Conservation (phyloP, 2,329 filamentous ascomycete genomes). For the Phialemoniopsis sp. region DNA sequence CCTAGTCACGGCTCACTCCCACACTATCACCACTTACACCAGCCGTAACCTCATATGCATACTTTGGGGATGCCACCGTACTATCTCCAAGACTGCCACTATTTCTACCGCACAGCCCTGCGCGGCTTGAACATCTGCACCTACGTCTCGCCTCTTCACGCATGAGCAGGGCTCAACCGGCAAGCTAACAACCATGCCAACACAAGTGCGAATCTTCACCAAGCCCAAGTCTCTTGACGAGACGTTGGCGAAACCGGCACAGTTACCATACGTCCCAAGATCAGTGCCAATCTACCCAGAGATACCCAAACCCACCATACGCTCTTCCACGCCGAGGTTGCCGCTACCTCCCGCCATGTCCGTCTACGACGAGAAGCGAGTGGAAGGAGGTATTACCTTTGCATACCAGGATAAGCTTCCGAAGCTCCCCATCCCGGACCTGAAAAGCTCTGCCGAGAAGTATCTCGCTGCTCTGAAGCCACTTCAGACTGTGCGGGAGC, state of each 20-base stretch:
- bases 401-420: constrained; percentile 83
- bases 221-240: constrained; percentile 70
- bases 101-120: constrained; percentile 87
- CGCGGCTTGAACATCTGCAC: constrained; percentile 82
- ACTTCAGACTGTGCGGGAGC: constrained; percentile 75
- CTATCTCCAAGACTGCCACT: constrained; percentile 83
- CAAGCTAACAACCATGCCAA: constrained; percentile 53
- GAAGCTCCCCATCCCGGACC: constrained; percentile 87
- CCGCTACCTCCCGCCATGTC: constrained; percentile 41
- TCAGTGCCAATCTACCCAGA: constrained; percentile 29
- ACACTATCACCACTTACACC: constrained; percentile 8
- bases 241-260: constrained; percentile 50
- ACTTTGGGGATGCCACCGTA: constrained; percentile 67
- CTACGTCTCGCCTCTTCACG: constrained; percentile 71
- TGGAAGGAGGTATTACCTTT: constrained; percentile 78
- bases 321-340: constrained; percentile 19
- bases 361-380: constrained; percentile 45
- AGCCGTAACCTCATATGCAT: constrained; percentile 25
- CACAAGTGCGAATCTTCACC: constrained; percentile 64
- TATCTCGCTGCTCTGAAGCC: constrained; percentile 79
- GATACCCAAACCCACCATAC: constrained; percentile 23
- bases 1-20: neutral
- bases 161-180: constrained; percentile 39
- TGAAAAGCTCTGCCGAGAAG: constrained; percentile 72
- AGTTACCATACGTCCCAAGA: constrained; percentile 31